Percentiles rank a stretch among this genome's conserved stretches.
These are phyloP conservation scores for Blastobotrys raffinosifermentans DNA, from an alignment of 1,139 yeast species.

Conservation along the genomic window DNA sequence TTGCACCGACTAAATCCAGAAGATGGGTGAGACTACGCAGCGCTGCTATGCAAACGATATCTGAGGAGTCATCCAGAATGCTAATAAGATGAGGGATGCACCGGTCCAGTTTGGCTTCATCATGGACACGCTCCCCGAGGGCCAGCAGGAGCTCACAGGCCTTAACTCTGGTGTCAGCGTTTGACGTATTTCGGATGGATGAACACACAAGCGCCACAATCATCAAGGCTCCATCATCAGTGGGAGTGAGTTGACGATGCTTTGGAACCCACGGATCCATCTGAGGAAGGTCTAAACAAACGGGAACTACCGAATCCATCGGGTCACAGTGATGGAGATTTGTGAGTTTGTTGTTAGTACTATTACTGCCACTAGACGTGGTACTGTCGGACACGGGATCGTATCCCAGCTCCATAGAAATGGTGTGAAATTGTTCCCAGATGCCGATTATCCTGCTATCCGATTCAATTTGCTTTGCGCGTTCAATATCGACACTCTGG, in stretches of 20 bases:
- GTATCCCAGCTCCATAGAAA: slow-evolving; percentile 45
- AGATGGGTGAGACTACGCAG: slow-evolving; percentile 43
- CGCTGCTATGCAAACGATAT: slow-evolving; percentile 50
- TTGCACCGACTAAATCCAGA: slow-evolving; percentile 54
- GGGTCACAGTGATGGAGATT: too few relatives aligned
- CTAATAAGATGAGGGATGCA: slow-evolving; percentile 71
- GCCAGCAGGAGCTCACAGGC: slow-evolving; percentile 76
- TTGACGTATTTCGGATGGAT: slow-evolving; percentile 56
- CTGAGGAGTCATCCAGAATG: slow-evolving; percentile 47
- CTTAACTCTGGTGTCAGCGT: slow-evolving; percentile 55
- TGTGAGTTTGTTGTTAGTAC: not conserved
- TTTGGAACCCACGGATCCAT: slow-evolving; percentile 27
- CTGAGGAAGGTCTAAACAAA: slow-evolving; percentile 49
- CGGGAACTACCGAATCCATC: slow-evolving; percentile 28
- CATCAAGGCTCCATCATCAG: slow-evolving; percentile 51
- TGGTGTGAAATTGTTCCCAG: slow-evolving; percentile 49
- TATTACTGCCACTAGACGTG: not conserved
- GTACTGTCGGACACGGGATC: slow-evolving; percentile 25
- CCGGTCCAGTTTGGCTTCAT: slow-evolving; percentile 80
- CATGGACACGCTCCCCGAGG: slow-evolving; percentile 68
- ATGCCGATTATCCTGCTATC: slow-evolving; percentile 58
- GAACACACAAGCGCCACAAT: slow-evolving; percentile 61
- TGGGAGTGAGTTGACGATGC: slow-evolving; percentile 24
- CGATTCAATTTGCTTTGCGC: slow-evolving; percentile 38
- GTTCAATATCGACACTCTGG: slow-evolving; percentile 16